phyloP scores from a whole-genome alignment of 345 rosid genomes.

The Kernera saxatilis region DNA sequence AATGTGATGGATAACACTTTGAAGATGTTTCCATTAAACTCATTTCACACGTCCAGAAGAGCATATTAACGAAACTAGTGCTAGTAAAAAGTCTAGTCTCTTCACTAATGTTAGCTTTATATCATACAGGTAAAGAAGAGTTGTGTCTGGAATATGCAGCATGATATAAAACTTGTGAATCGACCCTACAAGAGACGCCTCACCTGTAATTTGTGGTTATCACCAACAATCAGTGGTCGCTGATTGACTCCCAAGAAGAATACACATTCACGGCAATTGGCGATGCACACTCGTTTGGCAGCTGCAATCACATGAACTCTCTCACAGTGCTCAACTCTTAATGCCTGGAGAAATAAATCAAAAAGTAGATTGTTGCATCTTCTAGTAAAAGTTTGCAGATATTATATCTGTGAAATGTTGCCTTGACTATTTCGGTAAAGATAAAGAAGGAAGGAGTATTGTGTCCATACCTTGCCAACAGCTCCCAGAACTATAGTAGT shows the following conservation, averaged over 20 bases:
- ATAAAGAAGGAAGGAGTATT: neutral
- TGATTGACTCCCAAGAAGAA: conserved; percentile 99
- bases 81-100: neutral
- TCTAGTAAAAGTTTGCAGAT: neutral
- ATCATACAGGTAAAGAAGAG: neutral
- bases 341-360: conserved; percentile 52
- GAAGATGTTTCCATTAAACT: conserved; percentile 4
- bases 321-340: conserved; percentile 95
- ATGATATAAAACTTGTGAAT: neutral
- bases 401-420: neutral
- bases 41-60: neutral
- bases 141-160: neutral
- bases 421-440: neutral
- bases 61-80: neutral
- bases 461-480: conserved; percentile 81
- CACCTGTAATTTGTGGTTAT: conserved; percentile 97
- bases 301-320: conserved; percentile 94
- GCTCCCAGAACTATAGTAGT: conserved; percentile 96
- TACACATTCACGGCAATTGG: conserved; percentile 93
- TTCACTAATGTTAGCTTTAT: neutral
- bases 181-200: conserved; percentile 9
- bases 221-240: conserved; percentile 95
- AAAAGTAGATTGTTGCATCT: neutral
- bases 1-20: neutral
- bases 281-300: conserved; percentile 85